A percentile compares a stretch with the other conserved stretches of the same genome.
These are phyloP conservation scores for Plasmodium vinckei DNA, from an alignment of 169 alveolate species.

Conservation along the genomic window DNA sequence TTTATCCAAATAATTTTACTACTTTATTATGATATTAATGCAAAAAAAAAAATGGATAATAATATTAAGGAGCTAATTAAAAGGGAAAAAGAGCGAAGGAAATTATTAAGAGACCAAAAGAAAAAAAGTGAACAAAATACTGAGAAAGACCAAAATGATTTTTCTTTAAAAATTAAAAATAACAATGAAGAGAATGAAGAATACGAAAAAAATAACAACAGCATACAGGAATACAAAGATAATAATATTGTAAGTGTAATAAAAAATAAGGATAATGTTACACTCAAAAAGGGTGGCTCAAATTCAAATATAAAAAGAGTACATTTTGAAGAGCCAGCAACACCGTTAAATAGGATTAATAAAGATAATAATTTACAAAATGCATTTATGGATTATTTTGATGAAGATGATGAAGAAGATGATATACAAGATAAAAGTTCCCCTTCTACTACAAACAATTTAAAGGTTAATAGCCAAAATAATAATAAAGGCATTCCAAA, in stretches of 20 bases:
- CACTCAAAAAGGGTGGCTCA: neutral
- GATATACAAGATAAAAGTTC: neutral
- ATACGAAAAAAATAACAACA: neutral
- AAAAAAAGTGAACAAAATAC: conserved; percentile 23
- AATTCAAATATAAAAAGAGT: conserved; percentile 7
- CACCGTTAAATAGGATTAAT: conserved; percentile 50
- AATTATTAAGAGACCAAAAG: conserved; percentile 44
- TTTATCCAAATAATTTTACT: too few relatives aligned
- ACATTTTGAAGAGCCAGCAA: conserved; percentile 18
- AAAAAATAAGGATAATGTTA: neutral
- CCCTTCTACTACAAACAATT: too few relatives aligned
- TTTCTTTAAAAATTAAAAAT: conserved; percentile 42
- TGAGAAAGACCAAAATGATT: neutral
- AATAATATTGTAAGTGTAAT: neutral
- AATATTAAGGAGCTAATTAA: conserved; percentile 53
- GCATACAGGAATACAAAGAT: neutral
- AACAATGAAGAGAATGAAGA: conserved; percentile 14
- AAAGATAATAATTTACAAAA: conserved; percentile 36
- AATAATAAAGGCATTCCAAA: neutral
- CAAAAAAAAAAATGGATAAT: conserved; percentile 5
- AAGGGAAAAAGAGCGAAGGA: conserved; percentile 61
- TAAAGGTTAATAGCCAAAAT: neutral
- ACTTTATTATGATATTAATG: too few relatives aligned
- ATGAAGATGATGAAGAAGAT: conserved; percentile 21
- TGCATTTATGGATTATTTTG: conserved; percentile 39